phyloP scores from a whole-genome alignment of 2,329 filamentous ascomycete species.

The Colletotrichum sp. region DNA sequence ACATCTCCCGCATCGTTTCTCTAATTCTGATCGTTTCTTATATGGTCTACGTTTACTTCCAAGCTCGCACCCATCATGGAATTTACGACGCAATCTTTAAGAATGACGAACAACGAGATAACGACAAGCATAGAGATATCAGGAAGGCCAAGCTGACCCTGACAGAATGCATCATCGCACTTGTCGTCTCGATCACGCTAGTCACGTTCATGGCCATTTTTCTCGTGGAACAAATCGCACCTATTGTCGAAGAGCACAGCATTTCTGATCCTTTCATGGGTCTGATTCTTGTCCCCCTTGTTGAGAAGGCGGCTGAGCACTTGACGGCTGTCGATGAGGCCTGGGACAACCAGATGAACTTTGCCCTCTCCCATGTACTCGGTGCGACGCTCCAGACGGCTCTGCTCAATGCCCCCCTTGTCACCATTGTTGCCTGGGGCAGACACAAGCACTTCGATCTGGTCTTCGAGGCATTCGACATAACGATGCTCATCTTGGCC shows the following conservation, averaged over 20 bases:
- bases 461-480: conserved; percentile 87
- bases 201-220: conserved; percentile 78
- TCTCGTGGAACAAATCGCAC: conserved; percentile 74
- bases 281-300: conserved; percentile 79
- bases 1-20: conserved; percentile 73
- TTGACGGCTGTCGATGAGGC: conserved; percentile 85
- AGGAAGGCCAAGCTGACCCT: conserved; percentile 74
- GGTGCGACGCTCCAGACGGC: conserved; percentile 90
- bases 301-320: conserved; percentile 88
- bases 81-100: conserved; percentile 79
- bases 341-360: conserved; percentile 83
- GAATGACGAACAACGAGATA: conserved; percentile 70
- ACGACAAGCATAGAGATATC: conserved; percentile 65
- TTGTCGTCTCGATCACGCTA: conserved; percentile 67
- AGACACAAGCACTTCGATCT: conserved; percentile 74
- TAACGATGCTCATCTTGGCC: conserved; percentile 79
- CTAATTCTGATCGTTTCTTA: conserved; percentile 76
- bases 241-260: conserved; percentile 49
- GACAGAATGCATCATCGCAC: conserved; percentile 71
- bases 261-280: conserved; percentile 64
- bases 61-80: conserved; percentile 77
- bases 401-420: conserved; percentile 83
- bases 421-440: conserved; percentile 85
- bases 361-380: conserved; percentile 84
- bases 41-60: conserved; percentile 71